phyloP scores from a whole-genome alignment of 176 grass and related monocot species.

The Musa beccarii region DNA sequence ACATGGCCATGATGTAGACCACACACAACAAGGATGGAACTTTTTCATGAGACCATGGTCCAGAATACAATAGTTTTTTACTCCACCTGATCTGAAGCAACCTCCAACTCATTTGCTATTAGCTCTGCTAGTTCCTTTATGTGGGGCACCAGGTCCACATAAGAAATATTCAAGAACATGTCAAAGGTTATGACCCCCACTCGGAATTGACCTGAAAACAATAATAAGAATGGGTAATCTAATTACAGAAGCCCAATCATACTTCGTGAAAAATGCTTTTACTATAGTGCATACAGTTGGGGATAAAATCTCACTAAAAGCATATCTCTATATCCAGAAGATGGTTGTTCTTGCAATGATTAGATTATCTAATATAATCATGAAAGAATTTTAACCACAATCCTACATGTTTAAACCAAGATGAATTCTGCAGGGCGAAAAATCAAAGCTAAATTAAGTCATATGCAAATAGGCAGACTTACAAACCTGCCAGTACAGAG shows the following conservation, averaged over 20 bases:
- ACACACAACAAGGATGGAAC: neutral
- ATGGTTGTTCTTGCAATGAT: neutral
- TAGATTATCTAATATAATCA: neutral
- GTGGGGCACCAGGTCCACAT: conserved; percentile 58
- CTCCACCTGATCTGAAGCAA: conserved; percentile 65
- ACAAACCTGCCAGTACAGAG: conserved; percentile 16
- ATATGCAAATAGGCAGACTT: neutral
- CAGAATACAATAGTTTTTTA: conserved; percentile 10
- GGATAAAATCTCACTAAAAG: too few species aligned
- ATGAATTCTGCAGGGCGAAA: neutral
- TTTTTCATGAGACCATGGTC: neutral
- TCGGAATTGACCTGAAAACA: conserved; percentile 62
- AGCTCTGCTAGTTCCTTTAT: conserved; percentile 65
- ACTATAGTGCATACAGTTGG: neutral
- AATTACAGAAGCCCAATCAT: neutral
- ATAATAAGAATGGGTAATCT: neutral
- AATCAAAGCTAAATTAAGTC: neutral
- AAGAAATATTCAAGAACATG: conserved; percentile 91
- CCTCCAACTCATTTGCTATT: conserved; percentile 75
- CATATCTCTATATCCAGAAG: neutral
- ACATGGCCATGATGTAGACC: neutral
- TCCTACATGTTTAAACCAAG: neutral
- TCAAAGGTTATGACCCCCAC: conserved; percentile 77
- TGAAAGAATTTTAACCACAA: neutral
- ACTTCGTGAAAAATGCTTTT: neutral